phyloP scores from a whole-genome alignment of 257 asterid genomes.

The Thymus quinquecostatus region DNA sequence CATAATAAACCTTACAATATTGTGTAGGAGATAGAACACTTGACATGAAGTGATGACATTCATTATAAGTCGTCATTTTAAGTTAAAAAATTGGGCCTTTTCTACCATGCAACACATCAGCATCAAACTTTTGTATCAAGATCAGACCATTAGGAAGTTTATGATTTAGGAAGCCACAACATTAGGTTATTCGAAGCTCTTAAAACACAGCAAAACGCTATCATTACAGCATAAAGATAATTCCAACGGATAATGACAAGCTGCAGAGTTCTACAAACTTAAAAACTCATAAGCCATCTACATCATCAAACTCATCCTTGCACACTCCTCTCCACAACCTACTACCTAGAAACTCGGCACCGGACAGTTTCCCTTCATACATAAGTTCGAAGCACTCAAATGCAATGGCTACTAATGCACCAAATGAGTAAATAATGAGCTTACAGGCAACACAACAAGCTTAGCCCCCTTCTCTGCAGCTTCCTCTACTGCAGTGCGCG shows the following conservation, averaged over 20 bases:
- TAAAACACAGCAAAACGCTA: background rate
- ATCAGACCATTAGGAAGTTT: background rate
- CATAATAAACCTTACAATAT: conserved; percentile 15
- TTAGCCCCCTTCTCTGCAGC: conserved; percentile 88
- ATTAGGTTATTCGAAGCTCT: background rate
- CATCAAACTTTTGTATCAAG: background rate
- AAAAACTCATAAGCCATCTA: background rate
- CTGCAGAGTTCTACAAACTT: background rate
- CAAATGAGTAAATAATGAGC: conserved; percentile 25
- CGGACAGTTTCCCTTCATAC: background rate
- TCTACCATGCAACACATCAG: background rate
- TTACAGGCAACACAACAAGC: conserved; percentile 88
- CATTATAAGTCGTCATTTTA: background rate
- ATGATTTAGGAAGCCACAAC: background rate
- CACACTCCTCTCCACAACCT: background rate
- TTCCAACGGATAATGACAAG: background rate
- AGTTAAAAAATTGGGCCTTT: background rate
- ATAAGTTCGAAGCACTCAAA: background rate
- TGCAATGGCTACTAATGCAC: background rate
- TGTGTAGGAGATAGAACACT: background rate
- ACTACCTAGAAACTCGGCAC: background rate
- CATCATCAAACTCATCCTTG: conserved; percentile 15
- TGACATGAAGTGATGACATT: background rate
- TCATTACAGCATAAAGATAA: background rate
- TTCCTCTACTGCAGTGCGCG: conserved; percentile 74